Evolutionary conservation across 2,329 filamentous ascomycete species (phyloP), one percentile per base, ranked within the genome.

Genomic region (Raffaelea ambrosiae): DNA sequence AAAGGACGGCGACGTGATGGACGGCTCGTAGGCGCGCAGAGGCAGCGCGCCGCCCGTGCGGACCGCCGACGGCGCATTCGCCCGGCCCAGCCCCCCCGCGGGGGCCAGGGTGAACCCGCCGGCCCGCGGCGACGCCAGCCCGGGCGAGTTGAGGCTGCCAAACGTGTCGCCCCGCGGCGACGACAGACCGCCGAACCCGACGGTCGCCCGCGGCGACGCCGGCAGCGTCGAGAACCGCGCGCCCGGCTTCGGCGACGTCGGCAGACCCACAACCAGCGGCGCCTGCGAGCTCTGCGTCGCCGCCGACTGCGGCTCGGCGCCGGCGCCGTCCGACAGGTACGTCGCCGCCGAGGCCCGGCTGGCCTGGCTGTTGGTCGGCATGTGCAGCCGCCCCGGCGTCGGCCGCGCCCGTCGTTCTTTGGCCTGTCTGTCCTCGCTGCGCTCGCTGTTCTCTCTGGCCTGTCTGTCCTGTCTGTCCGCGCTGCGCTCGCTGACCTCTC

Each of bases 1-100:
- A 31, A 66, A 63, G 5, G 70, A 68, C 4, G 77, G 77, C 23
- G 77, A 79, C 44, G 63, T 63, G 42, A 78, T 52, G 2, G 73
- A 59, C n/a, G 76, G 71, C 58, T 83, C 78, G 54, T 81, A 83
- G 7, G 79, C 77, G 51, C 79, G 76, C 46, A 83, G 66, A 1
- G 80, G 80, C 36, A 84, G 67, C 1, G 71, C 61, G 36, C 79
- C 77, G 39, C 74, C 76, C 3, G 74, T 72, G 46, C 77, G 74
- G 29, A 81, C 69, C 0, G 77, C 77, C 10, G 75, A 71, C 2
- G 74, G 72, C n/a, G 69, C 64, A 48, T 72, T 73, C 43, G 67
- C 56, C 14, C 73, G n/a, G n/a, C n/a, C n/a, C n/a, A n/a, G n/a
- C 67, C 18, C 35, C 35, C n/a, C n/a, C n/a, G n/a, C n/a, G n/a